Evolutionary conservation across 2,329 filamentous ascomycete genomes (phyloP).

Genomic region (Blastomyces silverae): DNA sequence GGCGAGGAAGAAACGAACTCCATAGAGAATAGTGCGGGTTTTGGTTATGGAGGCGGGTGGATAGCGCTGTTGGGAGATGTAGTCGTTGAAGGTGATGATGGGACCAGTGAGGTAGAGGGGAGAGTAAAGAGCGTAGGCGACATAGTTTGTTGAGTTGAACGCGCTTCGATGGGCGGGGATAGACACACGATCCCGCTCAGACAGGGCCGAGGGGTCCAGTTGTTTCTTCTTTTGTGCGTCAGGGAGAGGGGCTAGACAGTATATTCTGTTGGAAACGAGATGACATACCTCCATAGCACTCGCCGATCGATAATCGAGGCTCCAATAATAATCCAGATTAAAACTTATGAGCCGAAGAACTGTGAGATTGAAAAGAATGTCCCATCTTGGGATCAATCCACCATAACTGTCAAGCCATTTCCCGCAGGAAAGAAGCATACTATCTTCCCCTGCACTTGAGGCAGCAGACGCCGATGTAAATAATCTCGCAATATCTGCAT

Average conservation of each 20-base stretch:
- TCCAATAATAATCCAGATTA: conserved; percentile 97
- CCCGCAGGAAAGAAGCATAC: conserved; percentile 54
- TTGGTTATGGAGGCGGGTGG: conserved; percentile 62
- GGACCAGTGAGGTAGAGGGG: conserved; percentile 89
- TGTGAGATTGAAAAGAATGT: conserved; percentile 96
- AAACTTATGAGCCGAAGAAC: conserved; percentile 90
- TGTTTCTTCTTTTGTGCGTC: conserved; percentile 86
- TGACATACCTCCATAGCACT: conserved; percentile 72
- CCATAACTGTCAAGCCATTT: conserved; percentile 69
- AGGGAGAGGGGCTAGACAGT: conserved; percentile 20
- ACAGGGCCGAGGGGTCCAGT: conserved; percentile 76
- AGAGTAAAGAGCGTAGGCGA: conserved; percentile 84
- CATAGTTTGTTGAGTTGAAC: conserved; percentile 74
- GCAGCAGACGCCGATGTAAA: conserved; percentile 40
- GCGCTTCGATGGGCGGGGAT: conserved; percentile 65
- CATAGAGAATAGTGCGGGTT: conserved; percentile 70
- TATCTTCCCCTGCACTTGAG: conserved; percentile 34
- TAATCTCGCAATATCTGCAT: conserved; percentile 55
- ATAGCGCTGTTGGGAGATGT: conserved; percentile 77
- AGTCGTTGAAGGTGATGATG: conserved; percentile 97
- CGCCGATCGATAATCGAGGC: conserved; percentile 55
- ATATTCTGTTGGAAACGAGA: conserved; percentile 17
- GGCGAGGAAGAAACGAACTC: conserved; percentile 68
- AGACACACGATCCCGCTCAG: conserved; percentile 77
- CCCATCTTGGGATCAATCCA: conserved; percentile 84